These are phyloP conservation scores for Liquidambar formosana DNA, from an alignment of 164 flowering plant genomes.

Conservation along the genomic window DNA sequence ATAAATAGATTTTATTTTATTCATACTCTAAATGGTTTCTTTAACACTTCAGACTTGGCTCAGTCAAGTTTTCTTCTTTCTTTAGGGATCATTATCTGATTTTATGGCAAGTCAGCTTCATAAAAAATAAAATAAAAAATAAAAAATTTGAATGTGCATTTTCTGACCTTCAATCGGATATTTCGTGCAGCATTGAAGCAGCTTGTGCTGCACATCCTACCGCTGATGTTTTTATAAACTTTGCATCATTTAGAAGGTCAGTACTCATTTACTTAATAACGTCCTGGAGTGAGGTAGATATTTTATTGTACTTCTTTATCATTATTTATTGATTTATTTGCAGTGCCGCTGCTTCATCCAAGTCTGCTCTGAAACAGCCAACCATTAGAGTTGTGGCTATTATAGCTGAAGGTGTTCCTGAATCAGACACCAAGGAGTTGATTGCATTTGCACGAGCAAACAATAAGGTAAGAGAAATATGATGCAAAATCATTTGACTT, in stretches of 20 bases:
- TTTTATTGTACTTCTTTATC: neutral
- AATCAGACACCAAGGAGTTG: conserved; percentile 91
- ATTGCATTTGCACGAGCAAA: conserved; percentile 92
- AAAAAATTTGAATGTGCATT: neutral
- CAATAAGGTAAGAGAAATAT: conserved; percentile 65
- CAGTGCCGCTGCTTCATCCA: conserved; percentile 97
- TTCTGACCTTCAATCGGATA: neutral
- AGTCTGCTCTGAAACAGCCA: conserved; percentile 94
- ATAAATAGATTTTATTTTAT: too few relatives aligned
- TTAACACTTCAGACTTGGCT: too few relatives aligned
- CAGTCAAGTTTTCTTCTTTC: too few relatives aligned
- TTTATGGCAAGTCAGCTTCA: too few relatives aligned
- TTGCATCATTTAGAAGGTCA: conserved; percentile 94
- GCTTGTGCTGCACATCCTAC: conserved; percentile 96
- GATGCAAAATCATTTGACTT: neutral
- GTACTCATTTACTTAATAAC: conserved; percentile 10
- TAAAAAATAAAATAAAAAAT: too few relatives aligned
- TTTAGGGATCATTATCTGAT: too few relatives aligned
- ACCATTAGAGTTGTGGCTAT: conserved; percentile 94
- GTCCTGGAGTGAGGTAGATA: neutral
- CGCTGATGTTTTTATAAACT: conserved; percentile 98
- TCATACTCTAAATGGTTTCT: too few relatives aligned
- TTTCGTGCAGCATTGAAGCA: conserved; percentile 75
- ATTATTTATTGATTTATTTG: conserved; percentile 18
- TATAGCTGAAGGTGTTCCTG: conserved; percentile 99